Evolutionary conservation across 352 stramenopile genomes (phyloP).

Genomic region (Thraustochytrium striatum): DNA sequence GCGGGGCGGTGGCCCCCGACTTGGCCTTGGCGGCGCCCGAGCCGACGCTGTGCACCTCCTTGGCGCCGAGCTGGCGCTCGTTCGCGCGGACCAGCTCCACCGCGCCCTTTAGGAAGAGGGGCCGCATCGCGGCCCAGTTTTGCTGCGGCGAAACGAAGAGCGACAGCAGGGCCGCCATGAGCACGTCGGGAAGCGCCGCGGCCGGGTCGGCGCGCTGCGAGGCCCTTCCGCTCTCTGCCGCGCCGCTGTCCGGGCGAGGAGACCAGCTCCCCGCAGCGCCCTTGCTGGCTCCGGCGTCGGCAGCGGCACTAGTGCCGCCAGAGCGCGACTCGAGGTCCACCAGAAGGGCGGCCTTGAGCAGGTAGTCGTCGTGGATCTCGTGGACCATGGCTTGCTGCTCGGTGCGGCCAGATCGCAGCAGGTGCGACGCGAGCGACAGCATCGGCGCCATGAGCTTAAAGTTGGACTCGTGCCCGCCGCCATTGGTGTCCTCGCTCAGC

Average conservation of each 20-base stretch:
- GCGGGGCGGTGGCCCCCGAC: not conserved
- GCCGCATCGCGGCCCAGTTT: not conserved
- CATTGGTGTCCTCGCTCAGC: slow-evolving; percentile 53
- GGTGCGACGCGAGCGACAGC: slow-evolving; percentile 13
- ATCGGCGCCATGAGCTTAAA: slow-evolving; percentile 52
- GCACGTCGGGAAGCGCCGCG: not conserved
- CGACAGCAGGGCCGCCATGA: not conserved
- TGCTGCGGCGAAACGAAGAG: not conserved
- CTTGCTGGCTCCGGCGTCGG: no score
- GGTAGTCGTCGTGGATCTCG: not conserved
- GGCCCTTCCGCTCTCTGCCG: not conserved
- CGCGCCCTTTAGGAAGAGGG: not conserved
- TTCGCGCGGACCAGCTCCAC: no score
- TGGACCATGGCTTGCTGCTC: not conserved
- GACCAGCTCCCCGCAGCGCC: not conserved
- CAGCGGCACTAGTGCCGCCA: no score
- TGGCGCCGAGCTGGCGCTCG: no score
- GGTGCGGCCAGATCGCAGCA: not conserved
- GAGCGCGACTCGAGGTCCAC: no score
- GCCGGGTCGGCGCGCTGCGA: not conserved
- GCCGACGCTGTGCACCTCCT: no score
- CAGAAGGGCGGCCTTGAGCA: no score
- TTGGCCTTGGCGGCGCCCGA: not conserved
- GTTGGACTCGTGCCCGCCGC: slow-evolving; percentile 53
- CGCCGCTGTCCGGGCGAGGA: not conserved